A percentile compares a stretch with the other conserved stretches of the same genome.
phyloP scores from a whole-genome alignment of 2,329 filamentous ascomycete genomes.

The Fusarium nelsonii region DNA sequence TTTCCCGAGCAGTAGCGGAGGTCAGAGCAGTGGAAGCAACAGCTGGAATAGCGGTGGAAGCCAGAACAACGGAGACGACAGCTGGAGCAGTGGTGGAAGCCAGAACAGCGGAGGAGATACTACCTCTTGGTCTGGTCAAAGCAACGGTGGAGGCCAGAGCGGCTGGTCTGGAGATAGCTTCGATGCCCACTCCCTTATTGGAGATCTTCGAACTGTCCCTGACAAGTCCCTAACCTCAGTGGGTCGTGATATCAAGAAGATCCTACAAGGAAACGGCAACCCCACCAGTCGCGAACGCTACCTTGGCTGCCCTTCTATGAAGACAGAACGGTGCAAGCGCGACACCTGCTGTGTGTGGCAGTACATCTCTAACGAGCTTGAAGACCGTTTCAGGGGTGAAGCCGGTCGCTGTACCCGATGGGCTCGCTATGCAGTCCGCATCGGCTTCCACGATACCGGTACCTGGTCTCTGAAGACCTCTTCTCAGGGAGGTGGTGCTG shows the following conservation, averaged over 20 bases:
- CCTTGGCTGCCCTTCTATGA: constrained; percentile 42
- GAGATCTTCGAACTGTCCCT: constrained; percentile 54
- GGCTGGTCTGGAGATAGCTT: constrained; percentile 33
- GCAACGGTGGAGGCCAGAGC: neutral
- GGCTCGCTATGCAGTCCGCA: constrained; percentile 60
- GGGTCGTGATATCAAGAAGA: constrained; percentile 55
- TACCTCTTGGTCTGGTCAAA: neutral
- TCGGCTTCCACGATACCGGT: constrained; percentile 63
- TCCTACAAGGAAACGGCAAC: constrained; percentile 52
- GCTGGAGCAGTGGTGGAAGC: neutral
- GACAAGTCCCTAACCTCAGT: constrained; percentile 51
- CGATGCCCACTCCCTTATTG: constrained; percentile 51
- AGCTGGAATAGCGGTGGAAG: neutral
- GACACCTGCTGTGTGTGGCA: constrained; percentile 62
- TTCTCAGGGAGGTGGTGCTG: constrained; percentile 58
- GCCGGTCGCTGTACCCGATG: constrained; percentile 58
- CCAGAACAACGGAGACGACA: constrained; percentile 1
- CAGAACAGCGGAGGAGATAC: neutral
- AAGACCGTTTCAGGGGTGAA: constrained; percentile 52
- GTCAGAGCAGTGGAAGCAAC: neutral
- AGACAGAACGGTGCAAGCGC: constrained; percentile 47
- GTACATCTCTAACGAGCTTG: constrained; percentile 57
- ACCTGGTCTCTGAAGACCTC: constrained; percentile 56
- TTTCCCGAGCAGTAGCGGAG: neutral
- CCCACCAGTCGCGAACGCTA: constrained; percentile 46